A percentile compares a stretch with the other conserved stretches of the same genome.
These are phyloP conservation scores for Exserohilum turcica DNA, from an alignment of 2,329 filamentous ascomycete genomes.

Conservation along the genomic window DNA sequence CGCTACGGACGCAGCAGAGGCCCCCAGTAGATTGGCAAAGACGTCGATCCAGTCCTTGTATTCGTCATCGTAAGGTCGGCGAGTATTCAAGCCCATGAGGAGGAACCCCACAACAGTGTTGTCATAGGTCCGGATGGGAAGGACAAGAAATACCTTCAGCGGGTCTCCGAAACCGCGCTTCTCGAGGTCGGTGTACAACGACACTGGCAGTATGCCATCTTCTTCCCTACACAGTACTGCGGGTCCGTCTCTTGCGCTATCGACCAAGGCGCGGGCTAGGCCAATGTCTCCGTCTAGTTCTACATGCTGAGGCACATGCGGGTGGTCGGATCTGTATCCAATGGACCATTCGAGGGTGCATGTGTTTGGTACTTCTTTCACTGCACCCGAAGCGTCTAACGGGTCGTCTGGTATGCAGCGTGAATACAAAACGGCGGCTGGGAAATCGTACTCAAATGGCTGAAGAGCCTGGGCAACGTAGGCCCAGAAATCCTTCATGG, in stretches of 20 bases:
- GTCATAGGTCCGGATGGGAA: constrained; percentile 13
- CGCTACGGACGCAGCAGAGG: constrained; percentile 20
- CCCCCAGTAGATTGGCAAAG: constrained; percentile 20
- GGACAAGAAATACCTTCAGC: constrained; percentile 7
- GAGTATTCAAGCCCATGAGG: constrained; percentile 21
- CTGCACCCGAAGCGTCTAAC: not conserved
- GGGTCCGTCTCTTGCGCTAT: constrained; percentile 1
- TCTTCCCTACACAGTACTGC: constrained; percentile 1
- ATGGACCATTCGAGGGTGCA: constrained; percentile 15
- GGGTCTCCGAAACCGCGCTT: constrained; percentile 18
- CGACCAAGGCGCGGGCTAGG: constrained; percentile 4
- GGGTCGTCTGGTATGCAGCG: not conserved
- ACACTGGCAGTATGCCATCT: constrained; percentile 7
- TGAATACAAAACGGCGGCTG: constrained; percentile 16
- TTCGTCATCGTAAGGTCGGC: constrained; percentile 23
- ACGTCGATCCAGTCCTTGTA: constrained; percentile 23
- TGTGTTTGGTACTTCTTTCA: not conserved
- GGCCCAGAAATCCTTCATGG: constrained; percentile 14
- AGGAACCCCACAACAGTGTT: constrained; percentile 9
- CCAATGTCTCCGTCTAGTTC: constrained; percentile 5
- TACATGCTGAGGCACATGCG: constrained; percentile 7
- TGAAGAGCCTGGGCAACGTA: constrained; percentile 9
- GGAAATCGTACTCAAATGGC: constrained; percentile 19
- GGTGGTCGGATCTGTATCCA: constrained; percentile 9
- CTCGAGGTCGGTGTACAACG: constrained; percentile 12